These are phyloP conservation scores for Bretschneidera sinensis DNA, from an alignment of 345 rosid genomes.

Conservation along the genomic window DNA sequence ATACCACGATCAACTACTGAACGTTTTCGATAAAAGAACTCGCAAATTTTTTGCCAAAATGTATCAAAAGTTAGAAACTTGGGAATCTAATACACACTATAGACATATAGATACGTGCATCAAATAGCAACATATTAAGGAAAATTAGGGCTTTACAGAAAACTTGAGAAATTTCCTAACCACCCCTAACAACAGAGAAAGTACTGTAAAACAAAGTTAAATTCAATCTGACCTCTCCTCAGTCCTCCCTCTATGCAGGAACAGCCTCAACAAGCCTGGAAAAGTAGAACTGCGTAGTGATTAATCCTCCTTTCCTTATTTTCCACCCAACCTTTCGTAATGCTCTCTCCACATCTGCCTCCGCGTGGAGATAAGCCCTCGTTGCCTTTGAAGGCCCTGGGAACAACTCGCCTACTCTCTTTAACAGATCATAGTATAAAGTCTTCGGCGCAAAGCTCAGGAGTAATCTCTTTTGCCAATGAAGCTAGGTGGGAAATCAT, in stretches of 20 bases:
- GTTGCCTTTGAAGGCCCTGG: slow-evolving; percentile 99
- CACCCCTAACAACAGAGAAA: neutral
- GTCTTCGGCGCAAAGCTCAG: slow-evolving; percentile 95
- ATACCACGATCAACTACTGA: too few species aligned
- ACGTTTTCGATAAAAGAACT: too few species aligned
- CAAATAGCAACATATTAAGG: neutral
- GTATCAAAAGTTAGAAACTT: slow-evolving; percentile 12
- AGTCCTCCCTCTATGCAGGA: slow-evolving; percentile 46
- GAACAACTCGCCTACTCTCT: slow-evolving; percentile 87
- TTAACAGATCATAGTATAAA: slow-evolving; percentile 67
- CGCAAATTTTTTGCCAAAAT: neutral
- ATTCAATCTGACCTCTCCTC: slow-evolving; percentile 24
- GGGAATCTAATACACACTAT: slow-evolving; percentile 14
- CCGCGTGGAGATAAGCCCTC: slow-evolving; percentile 83
- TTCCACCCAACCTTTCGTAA: slow-evolving; percentile 86
- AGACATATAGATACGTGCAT: neutral
- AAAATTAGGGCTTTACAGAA: slow-evolving; percentile 16
- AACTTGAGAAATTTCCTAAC: slow-evolving; percentile 1
- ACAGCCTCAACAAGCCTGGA: slow-evolving; percentile 81
- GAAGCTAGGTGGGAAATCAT: slow-evolving; percentile 96
- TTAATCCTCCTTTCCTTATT: slow-evolving; percentile 72
- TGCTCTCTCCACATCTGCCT: slow-evolving; percentile 85
- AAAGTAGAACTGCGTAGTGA: slow-evolving; percentile 77
- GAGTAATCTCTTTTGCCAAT: slow-evolving; percentile 70
- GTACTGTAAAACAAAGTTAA: slow-evolving; percentile 1